Conservation (phyloP, 1,284 basidiomycete species). For the Malassezia restricta region DNA sequence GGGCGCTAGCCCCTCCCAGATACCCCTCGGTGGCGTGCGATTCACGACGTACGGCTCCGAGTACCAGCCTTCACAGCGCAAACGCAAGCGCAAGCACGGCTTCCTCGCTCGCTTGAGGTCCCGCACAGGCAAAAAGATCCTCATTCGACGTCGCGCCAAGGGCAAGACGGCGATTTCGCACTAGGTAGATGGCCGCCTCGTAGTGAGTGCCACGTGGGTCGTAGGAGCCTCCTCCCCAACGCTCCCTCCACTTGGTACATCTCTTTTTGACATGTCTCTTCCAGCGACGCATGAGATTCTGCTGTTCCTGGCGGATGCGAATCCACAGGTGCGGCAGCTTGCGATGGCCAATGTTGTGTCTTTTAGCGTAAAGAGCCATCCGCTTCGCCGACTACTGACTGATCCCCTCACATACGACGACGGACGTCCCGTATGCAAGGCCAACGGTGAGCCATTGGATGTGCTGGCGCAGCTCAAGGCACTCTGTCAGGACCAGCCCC, state of each 20-base stretch:
- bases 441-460: conserved; percentile 36
- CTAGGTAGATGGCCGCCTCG: conserved; percentile 2
- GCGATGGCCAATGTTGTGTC: conserved; percentile 67
- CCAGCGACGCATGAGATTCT: conserved; percentile 55
- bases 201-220: no score
- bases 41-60: conserved; percentile 54
- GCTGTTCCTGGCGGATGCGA: conserved; percentile 71
- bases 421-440: conserved; percentile 23
- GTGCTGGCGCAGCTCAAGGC: conserved; percentile 59
- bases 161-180: conserved; percentile 25
- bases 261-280: conserved; percentile 1
- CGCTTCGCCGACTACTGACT: conserved; percentile 29
- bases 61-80: conserved; percentile 77
- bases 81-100: conserved; percentile 75
- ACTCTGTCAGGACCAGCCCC: conserved; percentile 65
- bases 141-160: conserved; percentile 46
- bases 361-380: conserved; percentile 29
- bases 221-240: neutral
- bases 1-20: neutral
- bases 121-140: conserved; percentile 57
- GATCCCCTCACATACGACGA: conserved; percentile 29
- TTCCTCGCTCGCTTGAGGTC: conserved; percentile 62
- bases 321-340: conserved; percentile 73
- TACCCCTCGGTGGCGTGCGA: conserved; percentile 5
- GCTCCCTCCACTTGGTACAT: neutral